Conservation (phyloP, 202 grass and related monocot species). For the Setaria italica region DNA sequence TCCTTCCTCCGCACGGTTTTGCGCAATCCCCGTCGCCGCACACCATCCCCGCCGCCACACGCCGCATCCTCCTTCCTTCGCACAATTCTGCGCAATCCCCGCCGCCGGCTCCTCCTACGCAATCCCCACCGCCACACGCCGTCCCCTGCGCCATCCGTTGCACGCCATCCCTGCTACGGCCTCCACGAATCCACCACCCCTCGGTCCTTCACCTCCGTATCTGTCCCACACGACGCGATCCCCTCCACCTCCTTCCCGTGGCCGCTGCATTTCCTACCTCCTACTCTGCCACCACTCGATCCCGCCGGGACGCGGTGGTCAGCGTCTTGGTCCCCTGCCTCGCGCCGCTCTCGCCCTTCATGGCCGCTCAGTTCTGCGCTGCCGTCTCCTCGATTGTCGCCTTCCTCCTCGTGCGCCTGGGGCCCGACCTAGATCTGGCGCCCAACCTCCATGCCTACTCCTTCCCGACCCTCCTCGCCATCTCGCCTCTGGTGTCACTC, state of each 20-base stretch:
- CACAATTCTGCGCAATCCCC: too few species aligned
- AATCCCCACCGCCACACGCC: too few species aligned
- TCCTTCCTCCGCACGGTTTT: too few species aligned
- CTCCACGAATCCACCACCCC: slow-evolving; percentile 13
- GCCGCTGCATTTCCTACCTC: not conserved
- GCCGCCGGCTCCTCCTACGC: too few species aligned
- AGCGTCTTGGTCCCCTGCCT: not conserved
- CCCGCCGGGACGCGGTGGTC: not conserved
- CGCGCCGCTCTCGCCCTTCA: slow-evolving; percentile 41
- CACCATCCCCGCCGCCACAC: too few species aligned
- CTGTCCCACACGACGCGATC: slow-evolving; percentile 43
- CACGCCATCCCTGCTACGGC: slow-evolving; percentile 11
- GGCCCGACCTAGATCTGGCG: slow-evolving; percentile 38
- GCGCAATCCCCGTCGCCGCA: too few species aligned
- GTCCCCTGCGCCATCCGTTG: too few species aligned
- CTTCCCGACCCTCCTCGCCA: slow-evolving; percentile 57
- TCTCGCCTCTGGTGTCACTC: slow-evolving; percentile 51
- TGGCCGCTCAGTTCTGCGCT: slow-evolving; percentile 37
- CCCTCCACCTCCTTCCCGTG: slow-evolving; percentile 48
- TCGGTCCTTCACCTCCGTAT: not conserved
- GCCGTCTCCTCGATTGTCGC: slow-evolving; percentile 53
- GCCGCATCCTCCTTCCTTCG: too few species aligned
- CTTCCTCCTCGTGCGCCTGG: slow-evolving; percentile 43
- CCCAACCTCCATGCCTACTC: slow-evolving; percentile 53
- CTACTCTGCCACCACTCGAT: not conserved